A percentile compares a stretch with the other conserved stretches of the same genome.
Conservation (phyloP, 371 early-diverging fungal species). For the Rhizopus sp. region DNA sequence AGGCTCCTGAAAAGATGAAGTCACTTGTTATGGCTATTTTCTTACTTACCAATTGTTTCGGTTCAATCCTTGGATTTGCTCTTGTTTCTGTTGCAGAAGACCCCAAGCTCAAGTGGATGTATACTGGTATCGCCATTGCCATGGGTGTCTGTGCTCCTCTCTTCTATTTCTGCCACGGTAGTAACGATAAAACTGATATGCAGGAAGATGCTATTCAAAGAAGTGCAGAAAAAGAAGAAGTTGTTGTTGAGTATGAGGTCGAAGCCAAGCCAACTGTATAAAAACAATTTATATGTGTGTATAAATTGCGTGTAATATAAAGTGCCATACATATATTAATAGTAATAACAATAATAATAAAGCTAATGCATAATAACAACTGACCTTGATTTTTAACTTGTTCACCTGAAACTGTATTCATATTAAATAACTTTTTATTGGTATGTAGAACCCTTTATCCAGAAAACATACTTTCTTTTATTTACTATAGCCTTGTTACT, state of each 20-base stretch:
- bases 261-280: not conserved
- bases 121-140: conserved; percentile 44
- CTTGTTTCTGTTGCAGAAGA: conserved; percentile 65
- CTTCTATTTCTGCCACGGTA: conserved; percentile 26
- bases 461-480: too few species aligned
- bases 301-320: too few species aligned
- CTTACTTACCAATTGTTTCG: conserved; percentile 68
- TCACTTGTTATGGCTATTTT: conserved; percentile 71
- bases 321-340: too few species aligned
- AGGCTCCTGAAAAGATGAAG: conserved; percentile 71
- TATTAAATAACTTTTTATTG: too few species aligned
- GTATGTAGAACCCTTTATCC: too few species aligned
- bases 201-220: conserved; percentile 28
- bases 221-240: not conserved
- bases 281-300: too few species aligned
- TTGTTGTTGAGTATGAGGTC: conserved; percentile 1
- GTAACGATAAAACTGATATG: conserved; percentile 17
- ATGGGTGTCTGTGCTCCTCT: conserved; percentile 11
- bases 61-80: conserved; percentile 64
- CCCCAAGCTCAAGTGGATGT: conserved; percentile 66
- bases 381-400: too few species aligned
- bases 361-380: too few species aligned
- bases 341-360: too few species aligned
- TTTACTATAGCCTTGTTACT: too few species aligned
- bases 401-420: too few species aligned